Evolutionary conservation across 495 filamentous ascomycete genomes (phyloP).

Genomic region (Pyronema omphalodes): DNA sequence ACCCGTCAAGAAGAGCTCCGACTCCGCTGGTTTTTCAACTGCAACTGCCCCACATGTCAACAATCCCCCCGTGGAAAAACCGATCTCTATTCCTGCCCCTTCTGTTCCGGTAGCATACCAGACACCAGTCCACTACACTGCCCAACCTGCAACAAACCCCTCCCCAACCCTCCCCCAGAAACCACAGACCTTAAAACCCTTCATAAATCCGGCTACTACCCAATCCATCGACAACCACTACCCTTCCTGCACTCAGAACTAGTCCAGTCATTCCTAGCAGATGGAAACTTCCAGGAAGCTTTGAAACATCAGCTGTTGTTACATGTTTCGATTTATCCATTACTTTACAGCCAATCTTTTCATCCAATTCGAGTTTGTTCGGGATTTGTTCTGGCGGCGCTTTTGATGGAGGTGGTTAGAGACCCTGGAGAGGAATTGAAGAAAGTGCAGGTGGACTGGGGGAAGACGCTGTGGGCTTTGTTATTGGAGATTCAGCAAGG

Average conservation of each 20-base stretch:
- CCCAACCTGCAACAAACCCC: not conserved
- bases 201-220: slow-evolving; percentile 5
- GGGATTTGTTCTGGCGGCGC: slow-evolving; percentile 13
- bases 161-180: not conserved
- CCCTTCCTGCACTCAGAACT: slow-evolving; percentile 11
- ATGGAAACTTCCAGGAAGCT: slow-evolving; percentile 7
- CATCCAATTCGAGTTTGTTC: slow-evolving; percentile 16
- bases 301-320: slow-evolving; percentile 11
- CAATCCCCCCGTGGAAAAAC: slow-evolving; percentile 17
- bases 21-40: slow-evolving; percentile 47
- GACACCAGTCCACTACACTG: not conserved
- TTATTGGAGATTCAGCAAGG: slow-evolving; percentile 10
- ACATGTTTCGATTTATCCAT: slow-evolving; percentile 10
- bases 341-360: slow-evolving; percentile 14
- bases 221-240: slow-evolving; percentile 13
- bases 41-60: slow-evolving; percentile 38
- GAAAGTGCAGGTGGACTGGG: slow-evolving; percentile 10
- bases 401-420: slow-evolving; percentile 14
- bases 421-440: not conserved
- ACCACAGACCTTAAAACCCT: slow-evolving; percentile 3
- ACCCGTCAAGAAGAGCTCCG: slow-evolving; percentile 35
- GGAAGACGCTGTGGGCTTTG: slow-evolving; percentile 17
- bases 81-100: slow-evolving; percentile 6
- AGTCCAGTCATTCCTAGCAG: slow-evolving; percentile 9
- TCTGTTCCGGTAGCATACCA: not conserved